Evolutionary conservation across 345 rosid species (phyloP), one percentile per base, ranked within the genome.

Genomic region (Aquilaria yunnanensis): DNA sequence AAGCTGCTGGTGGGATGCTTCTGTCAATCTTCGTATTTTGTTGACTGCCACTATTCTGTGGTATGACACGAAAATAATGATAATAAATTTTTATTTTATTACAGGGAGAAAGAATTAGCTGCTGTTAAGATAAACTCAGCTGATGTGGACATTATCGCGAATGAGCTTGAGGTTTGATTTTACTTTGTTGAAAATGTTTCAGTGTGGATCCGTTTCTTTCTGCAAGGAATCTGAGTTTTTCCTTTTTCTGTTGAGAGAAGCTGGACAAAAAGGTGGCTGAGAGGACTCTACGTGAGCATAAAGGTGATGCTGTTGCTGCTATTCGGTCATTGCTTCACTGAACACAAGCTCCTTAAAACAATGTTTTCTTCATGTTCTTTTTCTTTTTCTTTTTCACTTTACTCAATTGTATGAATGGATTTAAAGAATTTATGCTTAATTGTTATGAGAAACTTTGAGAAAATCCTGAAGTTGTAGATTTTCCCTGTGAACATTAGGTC

Each of bases 301-400:
- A 94, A 67, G 99, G 97, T 3, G 93, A 85, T 70, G 97, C 97
- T 1, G 96, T 94, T 56, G 88, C 99, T 73, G 96, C 99, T 1
- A 86, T 90, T 55, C 83, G 90, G 30, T 81, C 80, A 60, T 70
- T 94, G 79, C 95, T 94, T 74, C 86, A 63, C 72, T 60, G 75
- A 76, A 68, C 31, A 2, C 2, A 63, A 23, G 12, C 47, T 14
- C 23, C 32, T 23, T 46, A 51, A 34, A 4, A 23, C 23, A 0
- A 23, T 23, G 23, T 23, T 23, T 23, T 23, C 23, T 23, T 23
- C 23, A 23, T 23, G 23, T 23, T 1, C 43, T 37, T 37, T 37
- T 2, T 37, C 43, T 37, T 37, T 37, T 9, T 37, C 7, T 37
- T 37, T 37, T 37, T 5, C 8, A 9, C 8, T 37, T 37, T 37